phyloP scores from a whole-genome alignment of 352 stramenopile genomes.

The Pythium sukuiense region DNA sequence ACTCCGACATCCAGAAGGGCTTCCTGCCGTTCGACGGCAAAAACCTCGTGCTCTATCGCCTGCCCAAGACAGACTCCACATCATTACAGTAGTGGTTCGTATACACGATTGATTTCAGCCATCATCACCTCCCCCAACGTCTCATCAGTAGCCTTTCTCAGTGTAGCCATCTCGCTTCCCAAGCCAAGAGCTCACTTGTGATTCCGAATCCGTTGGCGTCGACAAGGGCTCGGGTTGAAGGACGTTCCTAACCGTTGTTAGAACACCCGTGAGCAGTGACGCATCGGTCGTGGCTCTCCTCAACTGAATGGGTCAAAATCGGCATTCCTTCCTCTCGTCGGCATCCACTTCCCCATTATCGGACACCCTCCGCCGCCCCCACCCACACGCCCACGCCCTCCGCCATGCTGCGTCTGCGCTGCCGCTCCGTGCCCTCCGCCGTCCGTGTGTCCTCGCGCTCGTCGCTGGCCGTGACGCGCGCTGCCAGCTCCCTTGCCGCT shows the following conservation, averaged over 20 bases:
- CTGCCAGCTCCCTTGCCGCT: constrained; percentile 13
- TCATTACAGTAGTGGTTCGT: not conserved
- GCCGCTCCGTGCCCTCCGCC: constrained; percentile 1
- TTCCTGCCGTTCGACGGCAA: constrained; percentile 84
- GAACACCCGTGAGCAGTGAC: constrained; percentile 7
- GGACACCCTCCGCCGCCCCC: not conserved
- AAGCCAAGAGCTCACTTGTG: not conserved
- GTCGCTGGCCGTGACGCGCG: not conserved
- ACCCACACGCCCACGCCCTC: not conserved
- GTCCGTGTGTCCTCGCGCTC: constrained; percentile 9
- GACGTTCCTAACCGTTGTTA: constrained; percentile 18
- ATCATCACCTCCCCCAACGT: not conserved
- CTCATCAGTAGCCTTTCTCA: not conserved
- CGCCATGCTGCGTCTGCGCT: constrained; percentile 15
- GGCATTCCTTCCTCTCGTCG: not conserved
- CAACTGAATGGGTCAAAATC: not conserved
- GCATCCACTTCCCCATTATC: constrained; percentile 1
- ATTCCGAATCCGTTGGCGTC: constrained; percentile 7
- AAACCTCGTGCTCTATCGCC: constrained; percentile 78
- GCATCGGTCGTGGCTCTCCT: constrained; percentile 7
- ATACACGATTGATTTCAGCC: not conserved
- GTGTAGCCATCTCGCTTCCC: not conserved
- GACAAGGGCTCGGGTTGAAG: constrained; percentile 24
- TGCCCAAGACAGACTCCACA: not conserved
- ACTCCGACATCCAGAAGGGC: constrained; percentile 51